A percentile compares a stretch with the other conserved stretches of the same genome.
Conservation (phyloP, 306 rosid genomes). For the Malus orientalis region DNA sequence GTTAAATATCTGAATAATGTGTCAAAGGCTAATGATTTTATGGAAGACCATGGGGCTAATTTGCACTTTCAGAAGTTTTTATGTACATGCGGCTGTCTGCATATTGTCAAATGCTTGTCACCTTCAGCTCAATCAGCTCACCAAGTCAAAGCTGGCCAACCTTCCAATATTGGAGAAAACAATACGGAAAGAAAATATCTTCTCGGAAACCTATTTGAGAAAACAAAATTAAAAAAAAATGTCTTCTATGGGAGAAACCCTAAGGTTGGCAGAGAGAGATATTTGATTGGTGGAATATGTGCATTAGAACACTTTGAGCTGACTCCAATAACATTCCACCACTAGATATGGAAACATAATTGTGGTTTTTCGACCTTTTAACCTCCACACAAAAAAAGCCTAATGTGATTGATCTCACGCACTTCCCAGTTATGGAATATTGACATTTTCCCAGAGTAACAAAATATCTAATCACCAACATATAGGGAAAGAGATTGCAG, state of each 20-base stretch:
- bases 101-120: conserved; percentile 8
- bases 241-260: conserved; percentile 22
- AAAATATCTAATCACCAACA: conserved; percentile 33
- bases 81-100: conserved; percentile 19
- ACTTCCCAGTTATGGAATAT: conserved; percentile 39
- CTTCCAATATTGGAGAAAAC: conserved; percentile 11
- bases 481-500: conserved; percentile 1
- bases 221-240: not conserved
- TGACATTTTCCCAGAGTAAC: conserved; percentile 38
- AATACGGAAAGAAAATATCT: conserved; percentile 5
- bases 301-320: conserved; percentile 39
- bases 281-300: conserved; percentile 32
- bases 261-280: conserved; percentile 15
- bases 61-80: conserved; percentile 16
- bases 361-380: conserved; percentile 44
- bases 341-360: conserved; percentile 21
- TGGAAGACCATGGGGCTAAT: conserved; percentile 14
- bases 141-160: conserved; percentile 40
- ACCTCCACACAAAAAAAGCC: conserved; percentile 36
- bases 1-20: not conserved
- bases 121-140: conserved; percentile 23
- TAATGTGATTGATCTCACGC: conserved; percentile 17
- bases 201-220: conserved; percentile 18
- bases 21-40: conserved; percentile 26
- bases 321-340: conserved; percentile 55